Conservation (phyloP, 768 basidiomycete genomes). For the Gymnopilus dilepis region DNA sequence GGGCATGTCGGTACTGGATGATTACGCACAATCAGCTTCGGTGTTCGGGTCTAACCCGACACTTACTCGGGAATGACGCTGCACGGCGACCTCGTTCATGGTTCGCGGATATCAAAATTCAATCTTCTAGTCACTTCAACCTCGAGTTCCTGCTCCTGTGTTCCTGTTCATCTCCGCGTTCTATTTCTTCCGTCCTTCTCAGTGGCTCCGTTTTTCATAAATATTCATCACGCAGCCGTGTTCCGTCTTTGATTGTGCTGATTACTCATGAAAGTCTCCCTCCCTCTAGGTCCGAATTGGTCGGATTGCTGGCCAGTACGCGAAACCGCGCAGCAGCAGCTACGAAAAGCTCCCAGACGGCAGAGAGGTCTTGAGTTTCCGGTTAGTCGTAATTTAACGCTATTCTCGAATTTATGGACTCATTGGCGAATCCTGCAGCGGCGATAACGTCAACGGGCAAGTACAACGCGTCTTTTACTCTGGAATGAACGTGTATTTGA, state of each 20-base stretch:
- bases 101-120: constrained; percentile 11
- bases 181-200: not conserved
- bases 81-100: not conserved
- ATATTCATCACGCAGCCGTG: not conserved
- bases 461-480: constrained; percentile 25
- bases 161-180: not conserved
- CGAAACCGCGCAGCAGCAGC: constrained; percentile 87
- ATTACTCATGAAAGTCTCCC: not conserved
- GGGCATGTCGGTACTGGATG: too few relatives aligned
- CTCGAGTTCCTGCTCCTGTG: not conserved
- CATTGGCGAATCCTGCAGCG: constrained; percentile 49
- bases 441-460: constrained; percentile 95
- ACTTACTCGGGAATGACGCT: constrained; percentile 3
- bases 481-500: constrained; percentile 16
- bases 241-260: not conserved
- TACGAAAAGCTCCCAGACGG: constrained; percentile 76
- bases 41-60: not conserved
- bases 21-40: not conserved
- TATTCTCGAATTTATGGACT: constrained; percentile 1
- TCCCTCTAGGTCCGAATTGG: constrained; percentile 72
- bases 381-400: constrained; percentile 50
- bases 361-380: constrained; percentile 82
- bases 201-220: not conserved
- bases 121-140: not conserved
- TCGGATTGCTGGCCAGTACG: constrained; percentile 95